Evolutionary conservation across 192 early-diverging fungal species (phyloP).

Genomic region (Backusella mclennaniae): DNA sequence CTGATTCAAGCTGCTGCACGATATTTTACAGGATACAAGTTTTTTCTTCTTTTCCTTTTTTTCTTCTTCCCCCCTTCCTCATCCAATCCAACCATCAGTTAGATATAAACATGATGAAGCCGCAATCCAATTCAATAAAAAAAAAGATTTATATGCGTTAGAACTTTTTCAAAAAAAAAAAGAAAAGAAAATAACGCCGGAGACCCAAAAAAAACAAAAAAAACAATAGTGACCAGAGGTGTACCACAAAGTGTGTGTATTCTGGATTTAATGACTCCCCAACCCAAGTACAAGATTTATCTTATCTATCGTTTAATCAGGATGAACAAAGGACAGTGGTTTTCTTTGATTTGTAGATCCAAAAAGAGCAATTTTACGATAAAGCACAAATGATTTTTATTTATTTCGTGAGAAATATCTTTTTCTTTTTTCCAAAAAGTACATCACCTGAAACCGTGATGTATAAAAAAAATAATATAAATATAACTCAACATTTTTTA

Average conservation of each 20-base stretch:
- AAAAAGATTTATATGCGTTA: too few relatives aligned
- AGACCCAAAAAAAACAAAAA: neutral
- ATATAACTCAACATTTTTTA: neutral
- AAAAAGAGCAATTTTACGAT: neutral
- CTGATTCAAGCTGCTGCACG: too few relatives aligned
- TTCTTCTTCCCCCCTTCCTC: too few relatives aligned
- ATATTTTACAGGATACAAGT: too few relatives aligned
- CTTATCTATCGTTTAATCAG: neutral
- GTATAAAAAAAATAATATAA: neutral
- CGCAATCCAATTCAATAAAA: too few relatives aligned
- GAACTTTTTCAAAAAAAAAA: too few relatives aligned
- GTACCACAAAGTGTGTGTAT: neutral
- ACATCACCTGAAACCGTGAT: neutral
- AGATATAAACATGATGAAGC: too few relatives aligned
- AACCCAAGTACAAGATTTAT: neutral
- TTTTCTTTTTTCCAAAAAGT: neutral
- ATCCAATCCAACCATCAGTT: too few relatives aligned
- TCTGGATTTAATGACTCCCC: neutral
- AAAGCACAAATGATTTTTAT: neutral
- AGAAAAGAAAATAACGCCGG: neutral
- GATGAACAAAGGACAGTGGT: neutral
- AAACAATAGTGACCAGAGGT: neutral
- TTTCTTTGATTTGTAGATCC: neutral
- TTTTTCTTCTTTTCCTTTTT: too few relatives aligned
- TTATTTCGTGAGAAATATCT: conserved; percentile 1